A percentile compares a stretch with the other conserved stretches of the same genome.
phyloP scores from a whole-genome alignment of 2,329 filamentous ascomycete genomes.

The Neurospora crassa region DNA sequence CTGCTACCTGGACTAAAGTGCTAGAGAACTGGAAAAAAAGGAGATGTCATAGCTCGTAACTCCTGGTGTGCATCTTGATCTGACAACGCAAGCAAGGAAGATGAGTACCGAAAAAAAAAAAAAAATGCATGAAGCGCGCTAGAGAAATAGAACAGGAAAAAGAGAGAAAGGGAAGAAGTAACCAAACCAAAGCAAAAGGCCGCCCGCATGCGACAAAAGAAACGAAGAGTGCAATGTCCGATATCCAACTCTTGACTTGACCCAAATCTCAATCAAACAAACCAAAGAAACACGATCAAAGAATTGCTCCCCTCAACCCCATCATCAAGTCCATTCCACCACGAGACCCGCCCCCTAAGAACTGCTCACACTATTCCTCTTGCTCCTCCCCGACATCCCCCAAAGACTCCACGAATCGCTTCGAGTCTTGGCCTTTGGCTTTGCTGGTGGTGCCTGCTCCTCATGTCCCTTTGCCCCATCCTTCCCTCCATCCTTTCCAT shows the following conservation, averaged over 20 bases:
- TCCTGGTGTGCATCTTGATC: background rate
- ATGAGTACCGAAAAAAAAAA: background rate
- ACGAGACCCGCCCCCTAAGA: background rate
- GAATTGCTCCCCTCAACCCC: too few species aligned
- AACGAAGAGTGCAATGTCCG: background rate
- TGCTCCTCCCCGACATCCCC: background rate
- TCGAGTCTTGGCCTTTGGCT: background rate
- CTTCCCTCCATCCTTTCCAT: background rate
- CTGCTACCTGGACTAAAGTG: background rate
- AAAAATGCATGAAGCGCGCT: background rate
- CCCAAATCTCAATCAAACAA: background rate
- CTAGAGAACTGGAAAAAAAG: background rate
- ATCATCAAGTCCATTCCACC: background rate
- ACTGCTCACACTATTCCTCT: background rate
- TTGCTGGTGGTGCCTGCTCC: background rate
- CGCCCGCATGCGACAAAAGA: background rate
- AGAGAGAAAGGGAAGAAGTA: background rate
- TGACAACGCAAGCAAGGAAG: background rate
- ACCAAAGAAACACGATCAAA: background rate
- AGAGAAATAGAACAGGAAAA: background rate
- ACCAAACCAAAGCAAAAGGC: background rate
- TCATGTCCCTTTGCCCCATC: background rate
- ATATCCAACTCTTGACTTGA: background rate
- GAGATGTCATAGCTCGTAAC: background rate
- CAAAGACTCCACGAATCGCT: constrained; percentile 1